A percentile compares a stretch with the other conserved stretches of the same genome.
These are phyloP conservation scores for Diplodia scrobiculata DNA, from an alignment of 2,329 filamentous ascomycete genomes.

Conservation along the genomic window DNA sequence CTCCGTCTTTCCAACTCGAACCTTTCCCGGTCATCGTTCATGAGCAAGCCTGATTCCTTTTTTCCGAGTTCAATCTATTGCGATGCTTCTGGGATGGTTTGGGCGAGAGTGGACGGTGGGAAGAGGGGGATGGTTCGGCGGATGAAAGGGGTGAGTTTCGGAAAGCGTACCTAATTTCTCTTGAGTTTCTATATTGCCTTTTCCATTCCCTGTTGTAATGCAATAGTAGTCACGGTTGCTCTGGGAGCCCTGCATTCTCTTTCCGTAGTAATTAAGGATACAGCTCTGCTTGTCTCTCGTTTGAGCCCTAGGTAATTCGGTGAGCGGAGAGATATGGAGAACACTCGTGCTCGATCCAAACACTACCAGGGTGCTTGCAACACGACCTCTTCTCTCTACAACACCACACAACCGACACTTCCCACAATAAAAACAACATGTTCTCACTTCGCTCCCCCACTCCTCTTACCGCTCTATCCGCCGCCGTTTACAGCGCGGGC, in stretches of 20 bases:
- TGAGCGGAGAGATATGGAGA: not conserved
- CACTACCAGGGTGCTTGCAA: too few relatives aligned
- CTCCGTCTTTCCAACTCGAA: not conserved
- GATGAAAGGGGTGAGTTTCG: slow-evolving; percentile 6
- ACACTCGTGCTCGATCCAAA: not conserved
- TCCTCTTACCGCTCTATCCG: not conserved
- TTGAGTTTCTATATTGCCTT: not conserved
- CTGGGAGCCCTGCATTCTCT: slow-evolving; percentile 7
- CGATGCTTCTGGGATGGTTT: slow-evolving; percentile 2
- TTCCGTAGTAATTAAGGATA: slow-evolving; percentile 9
- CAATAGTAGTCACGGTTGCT: not conserved
- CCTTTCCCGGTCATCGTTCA: slow-evolving; percentile 1
- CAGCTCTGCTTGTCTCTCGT: not conserved
- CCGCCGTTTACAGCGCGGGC: not conserved
- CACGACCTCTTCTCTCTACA: too few relatives aligned
- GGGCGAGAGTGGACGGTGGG: not conserved
- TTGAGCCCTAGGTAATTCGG: not conserved
- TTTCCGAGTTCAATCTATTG: not conserved
- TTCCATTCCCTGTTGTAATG: not conserved
- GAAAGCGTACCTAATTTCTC: not conserved
- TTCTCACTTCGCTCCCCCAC: too few relatives aligned
- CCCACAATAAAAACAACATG: not conserved
- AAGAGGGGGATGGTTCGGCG: not conserved
- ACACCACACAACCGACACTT: not conserved
- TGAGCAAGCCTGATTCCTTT: not conserved